Conservation (phyloP, 495 filamentous ascomycete species). For the Tuber aestivum region DNA sequence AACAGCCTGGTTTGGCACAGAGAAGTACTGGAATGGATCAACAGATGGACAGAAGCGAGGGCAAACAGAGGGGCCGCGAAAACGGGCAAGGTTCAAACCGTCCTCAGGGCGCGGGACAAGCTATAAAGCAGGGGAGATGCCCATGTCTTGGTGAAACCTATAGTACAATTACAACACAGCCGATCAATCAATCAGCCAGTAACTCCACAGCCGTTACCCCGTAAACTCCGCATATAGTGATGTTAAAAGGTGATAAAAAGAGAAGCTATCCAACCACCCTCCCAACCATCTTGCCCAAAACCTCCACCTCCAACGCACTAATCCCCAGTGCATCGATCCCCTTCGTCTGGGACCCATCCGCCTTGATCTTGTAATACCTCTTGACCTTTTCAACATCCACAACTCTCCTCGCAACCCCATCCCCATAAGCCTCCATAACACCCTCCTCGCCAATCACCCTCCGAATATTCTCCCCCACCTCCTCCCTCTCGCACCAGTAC, state of each 20-base stretch:
- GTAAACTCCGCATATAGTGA: neutral
- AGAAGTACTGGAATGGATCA: conserved; percentile 85
- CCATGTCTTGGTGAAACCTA: neutral
- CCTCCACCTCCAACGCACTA: conserved; percentile 55
- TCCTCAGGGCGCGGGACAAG: neutral
- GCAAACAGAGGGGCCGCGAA: neutral
- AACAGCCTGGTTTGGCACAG: conserved; percentile 86
- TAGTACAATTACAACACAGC: neutral
- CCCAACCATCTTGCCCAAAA: conserved; percentile 68
- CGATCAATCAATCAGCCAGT: neutral
- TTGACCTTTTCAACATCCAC: conserved; percentile 63
- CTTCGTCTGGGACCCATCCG: conserved; percentile 39
- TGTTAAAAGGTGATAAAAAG: neutral
- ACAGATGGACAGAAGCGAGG: conserved; percentile 51
- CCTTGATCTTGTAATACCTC: conserved; percentile 77
- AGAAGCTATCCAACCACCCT: conserved; percentile 50
- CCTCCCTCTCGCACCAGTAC: neutral
- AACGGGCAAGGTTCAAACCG: neutral
- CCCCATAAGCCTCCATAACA: conserved; percentile 59
- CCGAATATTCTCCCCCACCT: conserved; percentile 1
- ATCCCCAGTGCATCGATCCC: conserved; percentile 39
- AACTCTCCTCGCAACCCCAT: conserved; percentile 44
- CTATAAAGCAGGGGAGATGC: neutral
- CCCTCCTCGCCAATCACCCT: conserved; percentile 56
- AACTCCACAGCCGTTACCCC: neutral